Evolutionary conservation across 202 grass and related monocot genomes (phyloP).

Genomic region (Hordeum pubiflorum): DNA sequence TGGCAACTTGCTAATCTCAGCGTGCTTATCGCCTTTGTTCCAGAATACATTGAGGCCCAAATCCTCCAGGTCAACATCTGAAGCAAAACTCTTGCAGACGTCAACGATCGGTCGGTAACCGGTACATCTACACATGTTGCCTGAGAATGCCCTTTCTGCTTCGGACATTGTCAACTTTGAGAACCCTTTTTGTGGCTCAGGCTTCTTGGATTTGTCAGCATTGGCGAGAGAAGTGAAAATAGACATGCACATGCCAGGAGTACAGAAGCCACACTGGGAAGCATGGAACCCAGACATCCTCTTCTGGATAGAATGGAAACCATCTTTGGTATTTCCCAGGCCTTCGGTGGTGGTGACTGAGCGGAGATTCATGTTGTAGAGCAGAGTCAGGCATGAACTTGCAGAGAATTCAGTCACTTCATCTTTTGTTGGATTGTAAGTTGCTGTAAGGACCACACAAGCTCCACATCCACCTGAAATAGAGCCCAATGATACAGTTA

Average conservation of each 20-base stretch:
- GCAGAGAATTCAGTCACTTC: constrained; percentile 48
- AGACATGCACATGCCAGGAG: constrained; percentile 94
- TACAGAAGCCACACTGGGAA: constrained; percentile 81
- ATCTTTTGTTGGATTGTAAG: constrained; percentile 37
- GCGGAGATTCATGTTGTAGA: constrained; percentile 61
- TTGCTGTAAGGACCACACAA: constrained; percentile 64
- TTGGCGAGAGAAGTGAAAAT: constrained; percentile 69
- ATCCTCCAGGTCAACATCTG: constrained; percentile 76
- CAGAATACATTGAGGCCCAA: constrained; percentile 73
- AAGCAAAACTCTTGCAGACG: constrained; percentile 65
- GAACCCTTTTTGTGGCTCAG: constrained; percentile 39
- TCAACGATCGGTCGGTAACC: constrained; percentile 69
- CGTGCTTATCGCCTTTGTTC: constrained; percentile 40
- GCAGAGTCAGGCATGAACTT: constrained; percentile 64
- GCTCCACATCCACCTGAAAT: constrained; percentile 67
- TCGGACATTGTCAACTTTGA: constrained; percentile 51
- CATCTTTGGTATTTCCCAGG: constrained; percentile 52
- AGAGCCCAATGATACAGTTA: not conserved
- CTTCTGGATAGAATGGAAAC: constrained; percentile 62
- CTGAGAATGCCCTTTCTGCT: constrained; percentile 50
- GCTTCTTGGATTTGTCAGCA: constrained; percentile 44
- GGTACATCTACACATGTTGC: constrained; percentile 78
- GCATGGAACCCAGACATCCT: constrained; percentile 71
- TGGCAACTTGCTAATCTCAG: constrained; percentile 42
- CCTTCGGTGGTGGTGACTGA: constrained; percentile 76